These are phyloP conservation scores for Silene latifolia DNA, from an alignment of 148 eudicot species.

Conservation along the genomic window DNA sequence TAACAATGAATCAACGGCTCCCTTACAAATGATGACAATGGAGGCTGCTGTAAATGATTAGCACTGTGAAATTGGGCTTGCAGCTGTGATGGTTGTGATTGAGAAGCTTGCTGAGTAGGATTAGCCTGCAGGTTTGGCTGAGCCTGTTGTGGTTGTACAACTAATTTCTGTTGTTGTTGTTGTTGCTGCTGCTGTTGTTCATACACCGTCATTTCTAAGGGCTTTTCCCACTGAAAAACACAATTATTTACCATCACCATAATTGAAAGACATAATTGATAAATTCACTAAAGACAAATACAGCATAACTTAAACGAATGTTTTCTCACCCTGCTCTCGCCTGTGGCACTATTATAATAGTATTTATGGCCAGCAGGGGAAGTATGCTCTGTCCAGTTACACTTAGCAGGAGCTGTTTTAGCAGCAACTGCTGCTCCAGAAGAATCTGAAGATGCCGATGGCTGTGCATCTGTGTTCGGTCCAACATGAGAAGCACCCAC, in stretches of 20 bases:
- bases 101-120: constrained; percentile 49
- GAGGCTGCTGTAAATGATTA: constrained; percentile 48
- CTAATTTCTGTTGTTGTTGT: constrained; percentile 45
- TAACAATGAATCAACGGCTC: neutral
- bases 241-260: neutral
- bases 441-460: constrained; percentile 41
- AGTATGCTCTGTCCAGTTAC: constrained; percentile 92
- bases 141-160: constrained; percentile 38
- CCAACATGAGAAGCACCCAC: constrained; percentile 31
- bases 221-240: constrained; percentile 72
- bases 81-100: constrained; percentile 43
- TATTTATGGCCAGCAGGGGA: constrained; percentile 93
- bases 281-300: neutral
- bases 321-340: constrained; percentile 82
- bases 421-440: constrained; percentile 32
- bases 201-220: constrained; percentile 60
- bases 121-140: constrained; percentile 44
- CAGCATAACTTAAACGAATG: neutral
- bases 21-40: constrained; percentile 55
- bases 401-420: constrained; percentile 39
- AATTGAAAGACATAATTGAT: neutral
- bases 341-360: constrained; percentile 73
- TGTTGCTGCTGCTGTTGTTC: constrained; percentile 64
- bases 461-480: constrained; percentile 36
- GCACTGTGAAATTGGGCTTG: constrained; percentile 38